These are phyloP conservation scores for Neoscytalidium dimidiatum DNA, from an alignment of 2,329 filamentous ascomycete species.

Conservation along the genomic window DNA sequence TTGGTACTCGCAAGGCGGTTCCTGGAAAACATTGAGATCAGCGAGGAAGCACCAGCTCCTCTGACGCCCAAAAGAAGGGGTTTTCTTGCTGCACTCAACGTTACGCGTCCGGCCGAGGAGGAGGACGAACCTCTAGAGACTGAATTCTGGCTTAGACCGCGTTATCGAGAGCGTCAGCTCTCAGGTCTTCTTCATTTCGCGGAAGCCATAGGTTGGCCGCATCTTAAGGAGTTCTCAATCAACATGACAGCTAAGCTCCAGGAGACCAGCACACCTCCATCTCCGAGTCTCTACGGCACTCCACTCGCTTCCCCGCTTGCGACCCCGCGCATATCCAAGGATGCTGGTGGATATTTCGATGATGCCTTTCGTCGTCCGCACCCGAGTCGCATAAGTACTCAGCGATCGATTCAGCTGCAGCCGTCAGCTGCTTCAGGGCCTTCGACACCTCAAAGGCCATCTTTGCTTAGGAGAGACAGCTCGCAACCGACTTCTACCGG, in stretches of 20 bases:
- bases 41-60: constrained; percentile 27
- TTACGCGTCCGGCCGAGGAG: constrained; percentile 25
- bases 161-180: constrained; percentile 44
- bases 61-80: constrained; percentile 30
- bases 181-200: constrained; percentile 55
- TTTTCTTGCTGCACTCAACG: constrained; percentile 32
- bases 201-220: constrained; percentile 52
- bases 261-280: constrained; percentile 19
- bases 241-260: constrained; percentile 40
- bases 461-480: constrained; percentile 11
- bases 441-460: background rate
- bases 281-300: constrained; percentile 38
- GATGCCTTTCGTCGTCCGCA: constrained; percentile 29
- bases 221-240: constrained; percentile 39
- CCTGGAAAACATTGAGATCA: constrained; percentile 52
- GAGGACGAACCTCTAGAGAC: constrained; percentile 16
- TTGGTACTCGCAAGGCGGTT: constrained; percentile 56
- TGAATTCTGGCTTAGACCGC: constrained; percentile 26
- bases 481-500: background rate
- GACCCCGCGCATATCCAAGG: constrained; percentile 34
- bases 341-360: constrained; percentile 39
- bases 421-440: constrained; percentile 28
- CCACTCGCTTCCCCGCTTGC: constrained; percentile 31
- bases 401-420: constrained; percentile 32
- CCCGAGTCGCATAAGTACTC: constrained; percentile 27